phyloP scores from a whole-genome alignment of 208 protist species.

The Trypanosoma rangeli region DNA sequence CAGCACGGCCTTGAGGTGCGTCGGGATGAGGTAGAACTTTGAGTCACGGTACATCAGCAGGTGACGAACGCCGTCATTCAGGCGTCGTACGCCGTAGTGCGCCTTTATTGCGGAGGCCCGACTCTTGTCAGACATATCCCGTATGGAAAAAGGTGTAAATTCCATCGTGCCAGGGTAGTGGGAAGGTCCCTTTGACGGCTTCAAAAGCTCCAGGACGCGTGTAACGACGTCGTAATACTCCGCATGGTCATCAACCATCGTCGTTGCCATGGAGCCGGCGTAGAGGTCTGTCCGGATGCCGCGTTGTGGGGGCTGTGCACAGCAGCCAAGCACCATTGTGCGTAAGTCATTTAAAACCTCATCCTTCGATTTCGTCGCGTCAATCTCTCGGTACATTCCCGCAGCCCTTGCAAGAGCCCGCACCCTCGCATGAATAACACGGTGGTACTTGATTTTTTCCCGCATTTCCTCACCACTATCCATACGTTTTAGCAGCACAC shows the following conservation, averaged over 20 bases:
- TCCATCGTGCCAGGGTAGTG: constrained; percentile 63
- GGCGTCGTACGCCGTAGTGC: constrained; percentile 66
- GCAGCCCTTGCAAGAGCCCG: constrained; percentile 62
- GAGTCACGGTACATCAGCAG: constrained; percentile 47
- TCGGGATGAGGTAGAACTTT: constrained; percentile 73
- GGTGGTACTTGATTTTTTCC: constrained; percentile 86
- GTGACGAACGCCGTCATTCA: constrained; percentile 57
- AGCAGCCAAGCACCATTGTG: constrained; percentile 79
- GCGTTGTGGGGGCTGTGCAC: constrained; percentile 62
- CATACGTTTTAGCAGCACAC: constrained; percentile 69
- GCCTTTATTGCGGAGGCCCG: constrained; percentile 51
- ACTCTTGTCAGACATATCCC: constrained; percentile 76
- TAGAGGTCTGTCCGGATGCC: constrained; percentile 65
- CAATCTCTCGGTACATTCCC: constrained; percentile 80
- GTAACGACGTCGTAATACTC: constrained; percentile 71
- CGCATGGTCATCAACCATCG: constrained; percentile 69
- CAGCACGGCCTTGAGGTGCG: constrained; percentile 78
- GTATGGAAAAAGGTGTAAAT: constrained; percentile 60
- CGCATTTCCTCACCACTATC: constrained; percentile 52
- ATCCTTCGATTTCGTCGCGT: constrained; percentile 64
- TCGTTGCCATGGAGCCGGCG: constrained; percentile 49
- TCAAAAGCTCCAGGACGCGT: constrained; percentile 58
- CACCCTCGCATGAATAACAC: constrained; percentile 77
- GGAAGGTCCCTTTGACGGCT: constrained; percentile 26
- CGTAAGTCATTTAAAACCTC: constrained; percentile 70